A percentile compares a stretch with the other conserved stretches of the same genome.
These are phyloP conservation scores for Naganishia sp. DNA, from an alignment of 1,284 basidiomycete species.

Conservation along the genomic window DNA sequence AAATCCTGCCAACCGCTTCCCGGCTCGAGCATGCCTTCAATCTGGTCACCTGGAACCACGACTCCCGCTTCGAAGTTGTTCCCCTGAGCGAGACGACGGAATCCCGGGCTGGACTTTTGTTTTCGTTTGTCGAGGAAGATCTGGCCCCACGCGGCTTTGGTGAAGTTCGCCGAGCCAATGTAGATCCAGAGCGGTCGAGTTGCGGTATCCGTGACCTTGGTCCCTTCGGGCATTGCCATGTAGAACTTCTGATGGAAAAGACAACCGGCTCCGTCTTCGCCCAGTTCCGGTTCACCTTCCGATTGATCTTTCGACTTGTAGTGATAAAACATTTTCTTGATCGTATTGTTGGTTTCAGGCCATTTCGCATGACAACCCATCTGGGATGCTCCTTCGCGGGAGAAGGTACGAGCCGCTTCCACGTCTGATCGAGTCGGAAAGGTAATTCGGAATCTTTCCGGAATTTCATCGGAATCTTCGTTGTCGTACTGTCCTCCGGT, in stretches of 20 bases:
- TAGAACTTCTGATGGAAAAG: constrained; percentile 32
- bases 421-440: constrained; percentile 31
- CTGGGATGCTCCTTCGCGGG: constrained; percentile 30
- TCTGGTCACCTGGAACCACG: constrained; percentile 23
- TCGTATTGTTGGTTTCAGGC: neutral
- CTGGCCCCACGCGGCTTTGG: constrained; percentile 33
- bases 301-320: constrained; percentile 33
- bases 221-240: constrained; percentile 29
- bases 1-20: constrained; percentile 34
- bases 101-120: neutral
- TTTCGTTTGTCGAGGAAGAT: constrained; percentile 11
- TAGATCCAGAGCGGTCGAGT: constrained; percentile 31
- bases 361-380: constrained; percentile 33
- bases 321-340: constrained; percentile 32
- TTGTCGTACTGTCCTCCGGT: constrained; percentile 30
- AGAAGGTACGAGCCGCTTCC: constrained; percentile 23
- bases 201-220: constrained; percentile 2
- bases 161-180: constrained; percentile 35
- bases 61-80: constrained; percentile 33
- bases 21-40: constrained; percentile 31
- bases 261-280: constrained; percentile 24
- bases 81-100: constrained; percentile 18
- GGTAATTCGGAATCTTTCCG: constrained; percentile 10
- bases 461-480: constrained; percentile 6
- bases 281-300: constrained; percentile 4